Conservation (phyloP, 2,329 filamentous ascomycete species). For the Podosphaera xanthii region DNA sequence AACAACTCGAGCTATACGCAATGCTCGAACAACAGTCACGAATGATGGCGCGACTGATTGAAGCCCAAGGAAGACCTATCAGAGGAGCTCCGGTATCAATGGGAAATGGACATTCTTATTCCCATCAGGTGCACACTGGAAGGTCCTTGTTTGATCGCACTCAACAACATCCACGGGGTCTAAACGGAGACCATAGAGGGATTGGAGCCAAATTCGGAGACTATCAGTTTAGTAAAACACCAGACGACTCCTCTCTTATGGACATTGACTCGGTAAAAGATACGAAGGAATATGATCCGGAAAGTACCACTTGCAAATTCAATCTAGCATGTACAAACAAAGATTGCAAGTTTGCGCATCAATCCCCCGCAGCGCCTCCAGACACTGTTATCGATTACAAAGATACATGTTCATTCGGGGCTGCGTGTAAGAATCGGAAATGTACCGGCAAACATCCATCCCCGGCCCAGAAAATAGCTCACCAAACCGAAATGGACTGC, state of each 20-base stretch:
- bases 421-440: constrained; percentile 87
- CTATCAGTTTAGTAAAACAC: constrained; percentile 5
- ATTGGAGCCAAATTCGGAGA: constrained; percentile 6
- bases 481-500: constrained; percentile 70
- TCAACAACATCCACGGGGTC: constrained; percentile 20
- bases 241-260: constrained; percentile 16
- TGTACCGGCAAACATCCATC: constrained; percentile 84
- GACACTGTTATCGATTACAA: constrained; percentile 55
- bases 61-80: constrained; percentile 25
- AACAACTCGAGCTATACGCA: constrained; percentile 51
- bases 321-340: constrained; percentile 73
- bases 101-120: constrained; percentile 24
- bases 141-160: constrained; percentile 57
- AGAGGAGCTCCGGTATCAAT: constrained; percentile 22
- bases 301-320: constrained; percentile 63
- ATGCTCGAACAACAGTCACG: constrained; percentile 71
- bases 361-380: constrained; percentile 71
- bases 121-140: constrained; percentile 21
- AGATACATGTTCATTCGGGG: constrained; percentile 65
- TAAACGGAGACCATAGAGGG: constrained; percentile 8
- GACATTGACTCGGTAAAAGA: constrained; percentile 42
- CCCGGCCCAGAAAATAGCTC: constrained; percentile 54
- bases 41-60: constrained; percentile 52
- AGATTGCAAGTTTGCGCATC: constrained; percentile 82
- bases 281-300: constrained; percentile 24